Evolutionary conservation across 2,329 filamentous ascomycete species (phyloP).

Genomic region (Claviceps sp.): DNA sequence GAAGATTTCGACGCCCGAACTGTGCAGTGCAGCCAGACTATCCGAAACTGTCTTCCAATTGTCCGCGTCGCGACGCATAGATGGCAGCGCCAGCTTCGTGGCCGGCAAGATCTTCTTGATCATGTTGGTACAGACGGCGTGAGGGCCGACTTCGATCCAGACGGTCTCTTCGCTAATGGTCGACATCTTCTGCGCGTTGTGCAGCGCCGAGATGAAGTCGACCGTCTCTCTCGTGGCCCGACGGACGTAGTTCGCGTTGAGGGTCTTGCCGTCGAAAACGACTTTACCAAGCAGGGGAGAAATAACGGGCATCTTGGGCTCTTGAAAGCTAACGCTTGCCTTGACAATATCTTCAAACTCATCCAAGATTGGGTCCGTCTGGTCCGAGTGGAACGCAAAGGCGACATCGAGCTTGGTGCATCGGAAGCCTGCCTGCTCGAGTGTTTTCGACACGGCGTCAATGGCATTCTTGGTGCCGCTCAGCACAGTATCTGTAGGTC

Average conservation of each 20-base stretch:
- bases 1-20: constrained; percentile 24
- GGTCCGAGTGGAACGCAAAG: constrained; percentile 21
- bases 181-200: constrained; percentile 31
- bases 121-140: constrained; percentile 49
- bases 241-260: constrained; percentile 39
- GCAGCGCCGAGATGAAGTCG: constrained; percentile 46
- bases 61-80: constrained; percentile 46
- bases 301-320: constrained; percentile 7
- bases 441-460: background rate
- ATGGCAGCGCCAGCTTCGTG: constrained; percentile 36
- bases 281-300: constrained; percentile 34
- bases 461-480: constrained; percentile 3
- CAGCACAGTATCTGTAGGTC: constrained; percentile 42
- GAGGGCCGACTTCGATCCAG: constrained; percentile 57
- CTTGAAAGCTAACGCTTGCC: constrained; percentile 1
- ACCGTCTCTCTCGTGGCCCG: constrained; percentile 50
- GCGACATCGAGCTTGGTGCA: constrained; percentile 18
- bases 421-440: constrained; percentile 11
- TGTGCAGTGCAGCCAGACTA: constrained; percentile 44
- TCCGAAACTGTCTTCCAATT: constrained; percentile 50
- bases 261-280: constrained; percentile 30
- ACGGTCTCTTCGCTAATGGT: constrained; percentile 40
- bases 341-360: constrained; percentile 24
- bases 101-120: constrained; percentile 43
- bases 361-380: constrained; percentile 27